These are phyloP conservation scores for Poa annua DNA, from an alignment of 176 grass and related monocot species.

Conservation along the genomic window DNA sequence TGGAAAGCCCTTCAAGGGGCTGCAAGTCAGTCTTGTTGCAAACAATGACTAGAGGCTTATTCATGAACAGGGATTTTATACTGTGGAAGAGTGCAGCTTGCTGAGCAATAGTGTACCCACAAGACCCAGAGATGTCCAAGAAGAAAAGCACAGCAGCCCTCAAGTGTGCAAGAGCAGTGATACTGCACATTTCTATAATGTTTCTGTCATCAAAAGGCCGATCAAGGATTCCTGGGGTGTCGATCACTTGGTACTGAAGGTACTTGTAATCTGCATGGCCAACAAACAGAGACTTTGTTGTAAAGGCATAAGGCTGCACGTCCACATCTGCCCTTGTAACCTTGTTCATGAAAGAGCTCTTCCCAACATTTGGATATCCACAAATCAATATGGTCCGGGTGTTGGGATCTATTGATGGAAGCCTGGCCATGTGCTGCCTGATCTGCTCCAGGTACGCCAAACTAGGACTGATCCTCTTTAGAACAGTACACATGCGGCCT, in stretches of 20 bases:
- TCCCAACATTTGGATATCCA: conserved; percentile 64
- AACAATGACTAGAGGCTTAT: conserved; percentile 73
- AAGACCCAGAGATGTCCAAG: conserved; percentile 79
- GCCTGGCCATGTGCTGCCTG: conserved; percentile 68
- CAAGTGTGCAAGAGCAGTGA: conserved; percentile 62
- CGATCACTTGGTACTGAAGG: conserved; percentile 78
- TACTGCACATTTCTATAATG: conserved; percentile 67
- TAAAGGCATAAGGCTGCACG: conserved; percentile 69
- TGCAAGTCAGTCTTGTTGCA: conserved; percentile 85
- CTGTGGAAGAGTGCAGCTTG: conserved; percentile 83
- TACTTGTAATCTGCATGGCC: conserved; percentile 91
- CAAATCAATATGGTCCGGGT: conserved; percentile 67
- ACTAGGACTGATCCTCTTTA: conserved; percentile 72
- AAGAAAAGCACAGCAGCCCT: conserved; percentile 66
- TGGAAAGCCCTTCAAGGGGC: conserved; percentile 66
- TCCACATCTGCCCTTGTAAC: conserved; percentile 80
- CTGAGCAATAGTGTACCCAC: conserved; percentile 75
- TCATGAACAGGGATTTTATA: conserved; percentile 85
- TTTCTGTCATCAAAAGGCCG: conserved; percentile 65
- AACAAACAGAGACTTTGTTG: conserved; percentile 62
- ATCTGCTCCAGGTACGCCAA: conserved; percentile 84
- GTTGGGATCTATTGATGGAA: conserved; percentile 76
- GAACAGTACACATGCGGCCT: conserved; percentile 67
- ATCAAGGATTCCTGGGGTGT: conserved; percentile 86
- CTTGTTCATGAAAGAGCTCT: conserved; percentile 82